Evolutionary conservation across 768 basidiomycete species (phyloP), one percentile per base, ranked within the genome.

Genomic region (Mycena metata): DNA sequence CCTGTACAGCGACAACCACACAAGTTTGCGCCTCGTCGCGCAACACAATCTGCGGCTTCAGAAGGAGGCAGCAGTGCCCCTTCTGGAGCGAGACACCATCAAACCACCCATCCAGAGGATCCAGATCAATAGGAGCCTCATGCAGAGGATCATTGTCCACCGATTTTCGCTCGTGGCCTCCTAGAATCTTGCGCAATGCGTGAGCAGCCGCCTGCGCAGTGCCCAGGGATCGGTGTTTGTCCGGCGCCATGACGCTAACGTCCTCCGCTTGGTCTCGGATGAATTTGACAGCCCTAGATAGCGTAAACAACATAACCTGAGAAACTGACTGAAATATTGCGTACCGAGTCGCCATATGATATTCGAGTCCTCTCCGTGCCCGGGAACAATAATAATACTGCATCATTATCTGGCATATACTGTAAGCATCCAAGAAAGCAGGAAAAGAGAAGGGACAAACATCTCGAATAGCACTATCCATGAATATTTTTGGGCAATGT

Each of bases 21-120:
- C 93, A 86, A 35, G 89, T 88, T 2, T 90, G 85, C 63, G 88
- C 88, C 43, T 91, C 88, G 67, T 90, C 92, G 21, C 88, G 84
- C 30, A 98, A 80, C 12, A 95, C 89, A 58, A 99, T 88, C 75
- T 99, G 96, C 15, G 96, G 96, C 74, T 96, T 96, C 66, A 97
- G 81, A 39, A 98, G 84, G n/a, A 96, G 83, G 75, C 93, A 93
- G 76, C 93, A 92, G 75, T 96, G 89, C 46, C 89, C 89, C 72
- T 92, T 92, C 58, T 82, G 81, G 35, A 92, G 81, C 33, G 89
- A 86, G 52, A 93, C 89, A 1, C 90, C 91, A 41, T 91, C 88
- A 30, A 85, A 85, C 91, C 92, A 94, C 16, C 92, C 92, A 47
- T 86, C 82, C 60, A 93, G 76, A 13, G 92, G 91, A 60, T 91